Evolutionary conservation across 306 rosid species (phyloP).

Genomic region (Alnus rubra): DNA sequence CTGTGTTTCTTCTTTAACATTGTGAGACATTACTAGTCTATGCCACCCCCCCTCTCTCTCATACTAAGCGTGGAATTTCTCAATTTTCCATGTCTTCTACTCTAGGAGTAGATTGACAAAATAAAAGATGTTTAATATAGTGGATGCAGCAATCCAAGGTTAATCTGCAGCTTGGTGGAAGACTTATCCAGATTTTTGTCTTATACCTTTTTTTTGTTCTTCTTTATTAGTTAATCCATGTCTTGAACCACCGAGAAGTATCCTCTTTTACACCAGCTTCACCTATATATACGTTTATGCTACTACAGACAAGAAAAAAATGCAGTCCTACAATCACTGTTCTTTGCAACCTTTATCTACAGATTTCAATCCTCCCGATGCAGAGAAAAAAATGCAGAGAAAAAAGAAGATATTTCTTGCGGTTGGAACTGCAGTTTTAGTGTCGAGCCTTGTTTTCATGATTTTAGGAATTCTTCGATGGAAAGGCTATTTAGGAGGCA

Average conservation of each 20-base stretch:
- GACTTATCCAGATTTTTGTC: neutral
- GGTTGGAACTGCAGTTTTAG: neutral
- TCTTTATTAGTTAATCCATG: too few relatives aligned
- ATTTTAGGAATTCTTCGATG: constrained; percentile 23
- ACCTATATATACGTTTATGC: neutral
- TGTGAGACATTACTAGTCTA: neutral
- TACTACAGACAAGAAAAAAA: neutral
- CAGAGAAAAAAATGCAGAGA: neutral
- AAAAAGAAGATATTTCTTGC: constrained; percentile 3
- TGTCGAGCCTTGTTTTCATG: neutral
- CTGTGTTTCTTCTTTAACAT: neutral
- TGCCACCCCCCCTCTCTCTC: too few relatives aligned
- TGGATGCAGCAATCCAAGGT: too few relatives aligned
- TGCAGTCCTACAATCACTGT: neutral
- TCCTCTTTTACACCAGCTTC: neutral
- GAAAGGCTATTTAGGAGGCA: constrained; percentile 8
- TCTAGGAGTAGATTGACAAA: neutral
- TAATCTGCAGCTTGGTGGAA: neutral
- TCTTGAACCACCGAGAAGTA: too few relatives aligned
- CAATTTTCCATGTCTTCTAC: too few relatives aligned
- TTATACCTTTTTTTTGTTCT: too few relatives aligned
- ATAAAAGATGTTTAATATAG: too few relatives aligned
- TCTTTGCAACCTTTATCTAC: neutral
- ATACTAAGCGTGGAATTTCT: too few relatives aligned
- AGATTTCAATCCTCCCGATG: constrained; percentile 24